Base-by-base conservation (phyloP, 179 eudicot genomes). In the Patellifolia procumbens region DNA sequence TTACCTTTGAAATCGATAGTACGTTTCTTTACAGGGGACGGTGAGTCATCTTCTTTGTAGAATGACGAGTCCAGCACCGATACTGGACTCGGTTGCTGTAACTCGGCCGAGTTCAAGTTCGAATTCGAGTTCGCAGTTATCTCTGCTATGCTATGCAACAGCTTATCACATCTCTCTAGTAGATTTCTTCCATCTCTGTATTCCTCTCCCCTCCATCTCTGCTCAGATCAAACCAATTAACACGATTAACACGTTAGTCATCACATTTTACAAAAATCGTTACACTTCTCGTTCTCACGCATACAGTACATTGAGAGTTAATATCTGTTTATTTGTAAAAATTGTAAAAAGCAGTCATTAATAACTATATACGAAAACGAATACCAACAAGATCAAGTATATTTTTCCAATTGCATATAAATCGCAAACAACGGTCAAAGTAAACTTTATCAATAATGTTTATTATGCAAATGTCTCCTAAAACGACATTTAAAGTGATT, bases 1-100 rank as follows among this genome's bases (percentile, higher is more conserved):
- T n/a, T n/a, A 93, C 98, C 98, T 91, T 85, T 86, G 85, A 91
- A 91, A 81, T 87, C 85, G 70, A 93, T 85, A 78, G 80, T 84
- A 15, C 98, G 90, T 51, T 89, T 91, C 83, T 85, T 89, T 55
- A 91, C 87, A 0, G 98, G 98, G 8, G 98, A 91, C 8, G 98
- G 98, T 26, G 93, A 86, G 20, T 89, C 88, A 37, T 91, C 97
- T 78, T 92, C 97, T 82, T 84, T 92, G 91, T 87, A 88, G 79
- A 88, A 91, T 39, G 92, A 90, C 11, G 95, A 88, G 87, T 93
- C 99, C 0, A 93, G 90, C 42, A 95, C 99, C 9, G 99, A 93
- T 19, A 93, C 92, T 1, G 99, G 99, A 85, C 97, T 93, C 72
- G 99, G 92, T 61, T 95, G 94, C 62, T 91, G 95, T 58, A 81